Conservation (phyloP, 371 early-diverging fungal species). For the Apophysomyces elegans region DNA sequence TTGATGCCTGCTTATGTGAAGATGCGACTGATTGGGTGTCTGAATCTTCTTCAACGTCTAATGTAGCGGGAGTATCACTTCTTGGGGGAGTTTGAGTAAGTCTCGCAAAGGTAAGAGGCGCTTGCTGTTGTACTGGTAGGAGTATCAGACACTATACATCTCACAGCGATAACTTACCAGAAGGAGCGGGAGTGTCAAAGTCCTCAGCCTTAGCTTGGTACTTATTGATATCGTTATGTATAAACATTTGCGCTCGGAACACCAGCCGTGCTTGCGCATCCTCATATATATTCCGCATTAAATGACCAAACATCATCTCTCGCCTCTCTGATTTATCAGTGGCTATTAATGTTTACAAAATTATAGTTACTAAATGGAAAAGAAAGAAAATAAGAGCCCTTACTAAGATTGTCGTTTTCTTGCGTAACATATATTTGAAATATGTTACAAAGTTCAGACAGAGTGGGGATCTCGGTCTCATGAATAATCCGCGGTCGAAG, state of each 20-base stretch:
- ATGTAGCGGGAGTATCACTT: slow-evolving; percentile 33
- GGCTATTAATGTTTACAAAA: neutral
- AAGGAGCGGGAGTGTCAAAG: slow-evolving; percentile 38
- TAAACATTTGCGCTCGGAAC: slow-evolving; percentile 84
- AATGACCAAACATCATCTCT: slow-evolving; percentile 63
- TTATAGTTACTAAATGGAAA: neutral
- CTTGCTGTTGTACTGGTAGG: slow-evolving; percentile 14
- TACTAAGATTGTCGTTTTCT: slow-evolving; percentile 41
- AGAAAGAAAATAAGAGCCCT: slow-evolving; percentile 6
- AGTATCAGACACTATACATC: neutral
- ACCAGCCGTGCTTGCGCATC: slow-evolving; percentile 86
- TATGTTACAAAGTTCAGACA: slow-evolving; percentile 84
- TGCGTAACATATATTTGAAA: slow-evolving; percentile 68
- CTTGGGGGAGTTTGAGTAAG: neutral
- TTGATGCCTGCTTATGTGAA: slow-evolving; percentile 21
- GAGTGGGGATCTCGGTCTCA: slow-evolving; percentile 73
- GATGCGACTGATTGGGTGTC: slow-evolving; percentile 23
- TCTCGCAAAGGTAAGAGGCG: slow-evolving; percentile 31
- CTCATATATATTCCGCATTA: slow-evolving; percentile 76
- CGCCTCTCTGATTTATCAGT: slow-evolving; percentile 8
- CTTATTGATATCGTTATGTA: slow-evolving; percentile 76
- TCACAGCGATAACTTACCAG: slow-evolving; percentile 10
- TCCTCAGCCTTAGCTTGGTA: slow-evolving; percentile 76
- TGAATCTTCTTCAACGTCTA: slow-evolving; percentile 45
- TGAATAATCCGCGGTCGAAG: slow-evolving; percentile 87